Percentiles rank a stretch among this genome's conserved stretches.
These are phyloP conservation scores for Coniella lustricola DNA, from an alignment of 2,329 filamentous ascomycete genomes.

Conservation along the genomic window DNA sequence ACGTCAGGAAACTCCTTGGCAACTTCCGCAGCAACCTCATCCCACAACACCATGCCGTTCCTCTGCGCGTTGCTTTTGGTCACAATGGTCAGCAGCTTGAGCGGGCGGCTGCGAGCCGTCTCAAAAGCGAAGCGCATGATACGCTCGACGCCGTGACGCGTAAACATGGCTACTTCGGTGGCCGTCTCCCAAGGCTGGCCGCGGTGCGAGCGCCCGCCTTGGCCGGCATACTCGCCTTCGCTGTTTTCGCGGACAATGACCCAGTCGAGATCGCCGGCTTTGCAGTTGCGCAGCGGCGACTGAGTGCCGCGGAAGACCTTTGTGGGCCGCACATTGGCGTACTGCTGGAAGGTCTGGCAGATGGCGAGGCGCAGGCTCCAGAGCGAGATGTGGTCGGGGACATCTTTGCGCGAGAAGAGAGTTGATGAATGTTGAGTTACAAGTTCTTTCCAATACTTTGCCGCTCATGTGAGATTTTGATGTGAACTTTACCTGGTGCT, in stretches of 20 bases:
- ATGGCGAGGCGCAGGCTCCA: slow-evolving; percentile 59
- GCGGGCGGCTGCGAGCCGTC: slow-evolving; percentile 41
- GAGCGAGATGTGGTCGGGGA: slow-evolving; percentile 60
- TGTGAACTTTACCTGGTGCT: slow-evolving; percentile 20
- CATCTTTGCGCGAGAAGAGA: too few relatives aligned
- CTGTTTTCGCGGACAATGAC: slow-evolving; percentile 60
- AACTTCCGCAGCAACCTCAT: slow-evolving; percentile 50
- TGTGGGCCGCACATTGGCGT: slow-evolving; percentile 59
- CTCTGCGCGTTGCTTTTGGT: slow-evolving; percentile 61
- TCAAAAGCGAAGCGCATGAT: slow-evolving; percentile 59
- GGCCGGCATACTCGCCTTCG: slow-evolving; percentile 58
- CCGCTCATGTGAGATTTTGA: neutral
- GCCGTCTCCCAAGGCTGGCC: slow-evolving; percentile 51
- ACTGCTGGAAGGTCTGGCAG: slow-evolving; percentile 57
- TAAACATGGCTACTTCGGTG: slow-evolving; percentile 58
- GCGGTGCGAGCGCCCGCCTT: slow-evolving; percentile 52
- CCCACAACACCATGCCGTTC: slow-evolving; percentile 63
- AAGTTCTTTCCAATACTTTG: neutral
- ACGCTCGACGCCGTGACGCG: slow-evolving; percentile 50
- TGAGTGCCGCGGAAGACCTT: slow-evolving; percentile 50
- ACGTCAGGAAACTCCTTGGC: slow-evolving; percentile 53
- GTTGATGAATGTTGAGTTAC: too few relatives aligned
- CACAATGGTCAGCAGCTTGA: slow-evolving; percentile 54
- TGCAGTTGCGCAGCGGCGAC: slow-evolving; percentile 45
- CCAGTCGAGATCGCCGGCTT: slow-evolving; percentile 52